A percentile compares a stretch with the other conserved stretches of the same genome.
Conservation (phyloP, 164 flowering plant genomes). For the Taxillus chinensis region DNA sequence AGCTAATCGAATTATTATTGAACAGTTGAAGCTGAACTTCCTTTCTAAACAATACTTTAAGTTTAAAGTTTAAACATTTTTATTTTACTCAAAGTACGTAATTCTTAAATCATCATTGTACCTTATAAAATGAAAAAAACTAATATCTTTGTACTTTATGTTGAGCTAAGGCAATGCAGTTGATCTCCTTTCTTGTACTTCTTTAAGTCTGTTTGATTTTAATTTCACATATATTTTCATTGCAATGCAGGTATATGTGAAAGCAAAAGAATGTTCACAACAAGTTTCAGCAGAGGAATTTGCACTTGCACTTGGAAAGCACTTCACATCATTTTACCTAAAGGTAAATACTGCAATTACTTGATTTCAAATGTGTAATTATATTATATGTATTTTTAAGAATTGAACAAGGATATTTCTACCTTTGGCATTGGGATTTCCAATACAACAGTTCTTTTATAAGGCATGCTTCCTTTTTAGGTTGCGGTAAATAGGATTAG, state of each 20-base stretch:
- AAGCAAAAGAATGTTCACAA: conserved; percentile 82
- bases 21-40: too few species aligned
- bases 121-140: too few species aligned
- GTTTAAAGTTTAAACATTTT: too few species aligned
- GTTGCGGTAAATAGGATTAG: too few species aligned
- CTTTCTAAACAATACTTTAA: too few species aligned
- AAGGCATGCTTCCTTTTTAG: too few species aligned
- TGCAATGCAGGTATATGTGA: conserved; percentile 66
- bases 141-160: too few species aligned
- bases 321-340: conserved; percentile 66
- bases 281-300: conserved; percentile 72
- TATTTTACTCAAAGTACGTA: too few species aligned
- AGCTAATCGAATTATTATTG: too few species aligned
- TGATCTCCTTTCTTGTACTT: neutral
- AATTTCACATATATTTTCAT: neutral
- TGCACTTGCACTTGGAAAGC: conserved; percentile 74
- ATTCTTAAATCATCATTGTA: too few species aligned
- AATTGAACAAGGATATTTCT: neutral
- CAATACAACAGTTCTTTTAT: too few species aligned
- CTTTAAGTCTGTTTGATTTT: conserved; percentile 1
- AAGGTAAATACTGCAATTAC: conserved; percentile 31
- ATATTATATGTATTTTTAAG: neutral
- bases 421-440: too few species aligned
- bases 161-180: neutral
- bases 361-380: neutral